phyloP scores from a whole-genome alignment of 176 grass and related monocot genomes.

The Rhynchospora pubera region DNA sequence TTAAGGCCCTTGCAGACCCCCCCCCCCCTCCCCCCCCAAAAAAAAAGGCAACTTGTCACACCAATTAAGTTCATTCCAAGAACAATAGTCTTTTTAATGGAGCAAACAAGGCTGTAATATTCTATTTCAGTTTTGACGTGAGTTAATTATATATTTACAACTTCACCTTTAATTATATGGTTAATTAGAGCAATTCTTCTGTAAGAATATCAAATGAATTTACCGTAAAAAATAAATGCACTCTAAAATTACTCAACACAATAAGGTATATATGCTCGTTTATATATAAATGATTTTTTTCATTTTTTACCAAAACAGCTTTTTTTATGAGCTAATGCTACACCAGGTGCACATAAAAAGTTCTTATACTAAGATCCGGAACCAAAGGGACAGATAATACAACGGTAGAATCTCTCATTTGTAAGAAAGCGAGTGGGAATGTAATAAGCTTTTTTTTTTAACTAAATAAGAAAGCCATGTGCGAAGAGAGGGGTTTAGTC shows the following conservation, averaged over 20 bases:
- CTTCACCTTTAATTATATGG: no score
- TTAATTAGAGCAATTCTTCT: no score
- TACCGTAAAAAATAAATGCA: no score
- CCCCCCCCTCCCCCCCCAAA: no score
- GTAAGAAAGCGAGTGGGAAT: background rate
- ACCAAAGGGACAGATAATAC: background rate
- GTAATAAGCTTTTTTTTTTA: background rate
- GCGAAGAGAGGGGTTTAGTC: background rate
- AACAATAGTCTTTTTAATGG: background rate
- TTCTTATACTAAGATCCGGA: background rate
- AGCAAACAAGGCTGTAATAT: background rate
- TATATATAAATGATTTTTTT: background rate
- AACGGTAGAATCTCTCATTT: slow-evolving; percentile 9
- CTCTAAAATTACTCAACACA: no score
- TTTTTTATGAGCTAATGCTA: background rate
- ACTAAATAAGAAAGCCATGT: background rate
- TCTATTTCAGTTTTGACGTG: background rate
- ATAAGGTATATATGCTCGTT: background rate
- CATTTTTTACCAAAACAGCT: background rate
- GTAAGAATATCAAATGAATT: no score
- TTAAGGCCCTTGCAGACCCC: background rate
- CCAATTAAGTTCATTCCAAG: background rate
- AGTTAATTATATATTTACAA: background rate
- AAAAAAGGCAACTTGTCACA: no score
- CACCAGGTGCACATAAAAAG: background rate